Percentiles rank a stretch among this genome's conserved stretches.
Evolutionary conservation across 257 asterid species (phyloP).

Genomic region (Nicotiana knightiana): DNA sequence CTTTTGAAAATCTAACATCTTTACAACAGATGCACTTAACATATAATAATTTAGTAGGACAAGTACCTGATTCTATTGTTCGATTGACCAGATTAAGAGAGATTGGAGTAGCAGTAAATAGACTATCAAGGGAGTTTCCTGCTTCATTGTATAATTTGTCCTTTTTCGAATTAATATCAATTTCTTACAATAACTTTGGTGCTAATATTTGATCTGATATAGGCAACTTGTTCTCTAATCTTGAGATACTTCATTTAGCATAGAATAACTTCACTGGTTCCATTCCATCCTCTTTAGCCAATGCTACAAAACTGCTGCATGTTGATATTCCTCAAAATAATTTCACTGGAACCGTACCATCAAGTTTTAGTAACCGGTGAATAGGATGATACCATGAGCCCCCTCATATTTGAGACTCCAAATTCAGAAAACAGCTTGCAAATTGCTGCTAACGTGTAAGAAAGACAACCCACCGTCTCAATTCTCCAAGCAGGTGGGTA

Average conservation of each 20-base stretch:
- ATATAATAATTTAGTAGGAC: conserved; percentile 27
- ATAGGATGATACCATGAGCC: too few species aligned
- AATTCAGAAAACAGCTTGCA: too few species aligned
- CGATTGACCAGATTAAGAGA: conserved; percentile 13
- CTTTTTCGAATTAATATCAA: conserved; percentile 20
- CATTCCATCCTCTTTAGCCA: conserved; percentile 34
- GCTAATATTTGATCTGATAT: conserved; percentile 24
- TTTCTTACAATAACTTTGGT: conserved; percentile 28
- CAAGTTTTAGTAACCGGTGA: conserved; percentile 13
- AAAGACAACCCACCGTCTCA: too few species aligned
- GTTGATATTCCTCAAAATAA: conserved; percentile 28
- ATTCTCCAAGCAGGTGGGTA: too few species aligned
- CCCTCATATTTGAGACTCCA: too few species aligned
- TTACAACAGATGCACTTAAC: conserved; percentile 29
- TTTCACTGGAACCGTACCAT: conserved; percentile 34
- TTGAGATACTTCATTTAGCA: conserved; percentile 22
- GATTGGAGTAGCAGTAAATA: conserved; percentile 21
- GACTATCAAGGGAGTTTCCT: conserved; percentile 30
- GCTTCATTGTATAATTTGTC: conserved; percentile 31
- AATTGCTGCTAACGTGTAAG: too few species aligned
- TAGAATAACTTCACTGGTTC: conserved; percentile 29
- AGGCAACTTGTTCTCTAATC: conserved; percentile 27
- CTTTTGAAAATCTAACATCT: conserved; percentile 41
- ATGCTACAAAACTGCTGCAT: conserved; percentile 26
- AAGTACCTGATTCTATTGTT: conserved; percentile 23